Evolutionary conservation across 345 rosid species (phyloP).

Genomic region (Euphorbia peplus): DNA sequence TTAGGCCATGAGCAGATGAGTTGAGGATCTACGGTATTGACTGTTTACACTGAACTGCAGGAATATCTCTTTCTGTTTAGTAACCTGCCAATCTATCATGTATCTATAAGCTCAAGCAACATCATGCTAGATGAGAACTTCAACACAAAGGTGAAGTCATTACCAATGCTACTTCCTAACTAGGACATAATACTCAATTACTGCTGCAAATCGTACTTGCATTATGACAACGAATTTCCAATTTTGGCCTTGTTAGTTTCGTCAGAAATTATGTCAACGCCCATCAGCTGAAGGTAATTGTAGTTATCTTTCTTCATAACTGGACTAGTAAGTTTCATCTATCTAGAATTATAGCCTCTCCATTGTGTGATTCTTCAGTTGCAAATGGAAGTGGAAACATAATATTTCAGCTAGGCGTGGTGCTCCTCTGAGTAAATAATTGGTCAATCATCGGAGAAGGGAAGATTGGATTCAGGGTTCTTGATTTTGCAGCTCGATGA

Average conservation of each 20-base stretch:
- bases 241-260: slow-evolving; percentile 49
- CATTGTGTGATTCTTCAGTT: neutral
- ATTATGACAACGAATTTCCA: slow-evolving; percentile 56
- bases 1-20: no score
- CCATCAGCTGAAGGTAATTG: slow-evolving; percentile 50
- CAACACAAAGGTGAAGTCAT: slow-evolving; percentile 60
- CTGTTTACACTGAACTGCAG: slow-evolving; percentile 38
- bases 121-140: slow-evolving; percentile 87
- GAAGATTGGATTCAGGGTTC: slow-evolving; percentile 75
- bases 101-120: slow-evolving; percentile 76
- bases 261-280: slow-evolving; percentile 26
- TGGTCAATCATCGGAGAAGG: slow-evolving; percentile 79
- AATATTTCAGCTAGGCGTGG: slow-evolving; percentile 80
- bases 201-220: neutral
- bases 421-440: slow-evolving; percentile 81
- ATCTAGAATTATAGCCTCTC: no score
- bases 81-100: slow-evolving; percentile 56
- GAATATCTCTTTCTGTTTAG: slow-evolving; percentile 82
- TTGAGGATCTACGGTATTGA: neutral
- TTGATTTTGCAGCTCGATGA: slow-evolving; percentile 53
- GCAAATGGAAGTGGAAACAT: slow-evolving; percentile 56
- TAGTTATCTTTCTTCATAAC: neutral
- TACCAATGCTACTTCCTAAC: no score
- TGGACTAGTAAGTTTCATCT: neutral
- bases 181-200: no score